phyloP scores from a whole-genome alignment of 1,284 basidiomycete species.

The Pseudozyma sp. region DNA sequence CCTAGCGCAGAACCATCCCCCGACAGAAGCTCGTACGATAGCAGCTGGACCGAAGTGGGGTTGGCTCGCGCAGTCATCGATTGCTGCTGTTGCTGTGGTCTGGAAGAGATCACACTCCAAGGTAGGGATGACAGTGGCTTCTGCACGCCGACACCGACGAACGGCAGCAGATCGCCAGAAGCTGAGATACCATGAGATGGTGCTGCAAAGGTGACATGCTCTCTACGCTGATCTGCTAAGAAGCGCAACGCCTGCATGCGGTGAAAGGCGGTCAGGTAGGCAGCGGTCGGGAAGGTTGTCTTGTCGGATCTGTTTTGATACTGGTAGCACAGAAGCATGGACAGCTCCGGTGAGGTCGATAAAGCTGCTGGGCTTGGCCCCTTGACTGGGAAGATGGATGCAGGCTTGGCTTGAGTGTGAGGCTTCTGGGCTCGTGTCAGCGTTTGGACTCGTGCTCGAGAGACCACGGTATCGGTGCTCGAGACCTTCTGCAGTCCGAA shows the following conservation, averaged over 20 bases:
- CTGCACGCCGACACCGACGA: conserved; percentile 45
- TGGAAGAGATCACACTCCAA: conserved; percentile 33
- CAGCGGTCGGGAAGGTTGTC: conserved; percentile 9
- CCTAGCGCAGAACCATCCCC: conserved; percentile 18
- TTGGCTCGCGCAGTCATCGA: not conserved
- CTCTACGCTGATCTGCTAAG: conserved; percentile 36
- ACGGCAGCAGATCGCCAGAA: conserved; percentile 39
- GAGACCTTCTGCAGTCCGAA: not conserved
- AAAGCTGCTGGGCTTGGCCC: conserved; percentile 24
- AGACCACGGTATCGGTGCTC: not conserved
- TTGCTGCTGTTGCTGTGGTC: conserved; percentile 29
- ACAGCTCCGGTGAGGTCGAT: conserved; percentile 51
- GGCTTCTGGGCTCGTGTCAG: conserved; percentile 17
- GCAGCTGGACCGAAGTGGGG: conserved; percentile 23
- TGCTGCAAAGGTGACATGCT: conserved; percentile 37
- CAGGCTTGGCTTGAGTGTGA: conserved; percentile 15
- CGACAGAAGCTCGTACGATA: conserved; percentile 39
- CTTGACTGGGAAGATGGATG: conserved; percentile 26
- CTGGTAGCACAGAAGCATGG: conserved; percentile 47
- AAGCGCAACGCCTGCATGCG: conserved; percentile 46
- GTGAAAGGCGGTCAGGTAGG: conserved; percentile 39
- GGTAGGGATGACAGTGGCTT: conserved; percentile 7
- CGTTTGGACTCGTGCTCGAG: conserved; percentile 12
- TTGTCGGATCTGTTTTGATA: conserved; percentile 11
- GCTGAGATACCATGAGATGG: conserved; percentile 44